phyloP scores from a whole-genome alignment of 306 rosid genomes.

The Castanospermum australe region DNA sequence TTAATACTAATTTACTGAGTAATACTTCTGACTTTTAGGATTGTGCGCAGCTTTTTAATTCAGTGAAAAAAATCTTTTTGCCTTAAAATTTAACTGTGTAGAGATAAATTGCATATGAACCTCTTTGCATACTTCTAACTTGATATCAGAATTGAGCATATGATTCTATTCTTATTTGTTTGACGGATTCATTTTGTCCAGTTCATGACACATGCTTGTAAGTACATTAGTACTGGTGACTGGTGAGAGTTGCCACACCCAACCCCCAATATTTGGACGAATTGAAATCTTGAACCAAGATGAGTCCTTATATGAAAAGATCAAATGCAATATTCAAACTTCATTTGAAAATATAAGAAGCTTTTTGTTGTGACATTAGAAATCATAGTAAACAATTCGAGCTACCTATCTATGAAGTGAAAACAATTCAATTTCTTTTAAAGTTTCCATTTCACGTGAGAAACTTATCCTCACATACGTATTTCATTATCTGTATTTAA shows the following conservation, averaged over 20 bases:
- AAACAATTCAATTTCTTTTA: no score
- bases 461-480: no score
- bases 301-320: not conserved
- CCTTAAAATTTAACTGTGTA: not conserved
- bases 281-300: not conserved
- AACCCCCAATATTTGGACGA: no score
- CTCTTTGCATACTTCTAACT: not conserved
- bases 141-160: not conserved
- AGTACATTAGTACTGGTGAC: not conserved
- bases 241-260: not conserved
- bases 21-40: not conserved
- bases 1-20: conserved; percentile 8
- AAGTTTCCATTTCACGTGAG: no score
- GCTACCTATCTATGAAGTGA: no score
- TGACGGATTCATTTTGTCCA: not conserved
- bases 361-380: not conserved
- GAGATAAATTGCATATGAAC: not conserved
- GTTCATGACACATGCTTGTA: no score
- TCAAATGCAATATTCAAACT: not conserved
- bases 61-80: no score
- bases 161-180: not conserved
- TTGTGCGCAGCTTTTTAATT: not conserved
- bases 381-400: no score
- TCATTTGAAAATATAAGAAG: not conserved
- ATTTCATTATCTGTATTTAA: no score